Evolutionary conservation across 805 yeast species (phyloP).

Genomic region (Myxozyma monticola): DNA sequence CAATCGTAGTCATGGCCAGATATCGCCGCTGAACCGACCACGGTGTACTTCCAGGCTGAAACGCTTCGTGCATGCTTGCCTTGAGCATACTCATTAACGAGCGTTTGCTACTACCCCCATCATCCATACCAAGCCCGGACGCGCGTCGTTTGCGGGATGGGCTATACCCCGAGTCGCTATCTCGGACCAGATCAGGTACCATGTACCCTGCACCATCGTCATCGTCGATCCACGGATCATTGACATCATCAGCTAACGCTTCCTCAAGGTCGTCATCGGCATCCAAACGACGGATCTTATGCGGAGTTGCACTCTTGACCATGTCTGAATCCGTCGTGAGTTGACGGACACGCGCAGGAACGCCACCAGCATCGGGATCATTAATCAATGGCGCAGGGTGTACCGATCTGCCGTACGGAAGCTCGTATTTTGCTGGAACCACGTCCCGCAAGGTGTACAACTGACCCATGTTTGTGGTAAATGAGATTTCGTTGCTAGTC

Average conservation of each 20-base stretch:
- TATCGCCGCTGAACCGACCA: slow-evolving; percentile 72
- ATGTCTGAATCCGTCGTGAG: neutral
- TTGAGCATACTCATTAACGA: slow-evolving; percentile 6
- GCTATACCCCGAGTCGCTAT: slow-evolving; percentile 6
- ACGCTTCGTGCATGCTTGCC: slow-evolving; percentile 47
- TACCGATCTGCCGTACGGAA: slow-evolving; percentile 35
- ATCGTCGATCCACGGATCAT: slow-evolving; percentile 55
- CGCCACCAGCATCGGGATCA: slow-evolving; percentile 39
- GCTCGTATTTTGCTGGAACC: slow-evolving; percentile 28
- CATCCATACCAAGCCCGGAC: neutral
- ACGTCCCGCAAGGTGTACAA: slow-evolving; percentile 32
- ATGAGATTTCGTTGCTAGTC: slow-evolving; percentile 37
- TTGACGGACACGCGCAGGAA: slow-evolving; percentile 30
- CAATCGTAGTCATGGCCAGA: slow-evolving; percentile 48
- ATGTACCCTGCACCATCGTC: slow-evolving; percentile 52
- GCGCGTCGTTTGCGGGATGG: slow-evolving; percentile 1
- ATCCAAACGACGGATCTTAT: slow-evolving; percentile 23
- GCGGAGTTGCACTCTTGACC: neutral
- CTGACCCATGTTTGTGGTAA: slow-evolving; percentile 39
- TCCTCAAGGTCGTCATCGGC: slow-evolving; percentile 32
- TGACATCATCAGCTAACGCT: slow-evolving; percentile 34
- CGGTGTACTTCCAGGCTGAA: slow-evolving; percentile 87
- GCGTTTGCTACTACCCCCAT: slow-evolving; percentile 5
- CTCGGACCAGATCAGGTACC: slow-evolving; percentile 15
- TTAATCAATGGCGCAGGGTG: slow-evolving; percentile 31